These are phyloP conservation scores for Funneliformis mosseae DNA, from an alignment of 192 early-diverging fungal genomes.

Conservation along the genomic window DNA sequence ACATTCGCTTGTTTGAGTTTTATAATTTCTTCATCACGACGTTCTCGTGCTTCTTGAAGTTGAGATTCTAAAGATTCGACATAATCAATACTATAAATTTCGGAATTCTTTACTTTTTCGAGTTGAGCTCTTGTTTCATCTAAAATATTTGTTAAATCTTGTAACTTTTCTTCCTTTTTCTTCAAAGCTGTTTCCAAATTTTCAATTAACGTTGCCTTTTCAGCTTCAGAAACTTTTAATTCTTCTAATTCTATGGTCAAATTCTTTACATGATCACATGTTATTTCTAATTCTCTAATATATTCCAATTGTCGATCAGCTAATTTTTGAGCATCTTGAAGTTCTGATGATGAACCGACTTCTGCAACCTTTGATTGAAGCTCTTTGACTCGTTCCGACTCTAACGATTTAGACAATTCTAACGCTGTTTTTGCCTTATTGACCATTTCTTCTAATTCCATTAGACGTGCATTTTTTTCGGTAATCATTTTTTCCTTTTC, in stretches of 20 bases:
- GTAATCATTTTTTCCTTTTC: not conserved
- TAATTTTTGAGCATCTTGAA: not conserved
- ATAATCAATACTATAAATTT: not conserved
- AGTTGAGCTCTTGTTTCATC: not conserved
- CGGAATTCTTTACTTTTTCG: not conserved
- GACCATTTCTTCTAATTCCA: not conserved
- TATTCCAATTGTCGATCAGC: not conserved
- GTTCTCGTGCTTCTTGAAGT: not conserved
- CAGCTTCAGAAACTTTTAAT: not conserved
- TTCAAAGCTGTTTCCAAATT: not conserved
- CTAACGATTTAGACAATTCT: not conserved
- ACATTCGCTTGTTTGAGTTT: conserved; percentile 10
- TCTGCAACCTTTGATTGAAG: not conserved
- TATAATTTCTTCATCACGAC: not conserved
- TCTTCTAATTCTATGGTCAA: not conserved
- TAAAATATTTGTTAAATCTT: not conserved
- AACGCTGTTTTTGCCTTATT: not conserved
- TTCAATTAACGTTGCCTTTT: not conserved
- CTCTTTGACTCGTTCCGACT: not conserved
- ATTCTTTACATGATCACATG: not conserved
- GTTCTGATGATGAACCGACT: not conserved
- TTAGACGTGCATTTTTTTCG: not conserved
- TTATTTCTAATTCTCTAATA: conserved; percentile 7
- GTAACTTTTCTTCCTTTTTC: not conserved
- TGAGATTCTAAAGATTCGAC: not conserved